Conservation (phyloP, 2,329 filamentous ascomycete genomes). For the Aspergillus unguis region DNA sequence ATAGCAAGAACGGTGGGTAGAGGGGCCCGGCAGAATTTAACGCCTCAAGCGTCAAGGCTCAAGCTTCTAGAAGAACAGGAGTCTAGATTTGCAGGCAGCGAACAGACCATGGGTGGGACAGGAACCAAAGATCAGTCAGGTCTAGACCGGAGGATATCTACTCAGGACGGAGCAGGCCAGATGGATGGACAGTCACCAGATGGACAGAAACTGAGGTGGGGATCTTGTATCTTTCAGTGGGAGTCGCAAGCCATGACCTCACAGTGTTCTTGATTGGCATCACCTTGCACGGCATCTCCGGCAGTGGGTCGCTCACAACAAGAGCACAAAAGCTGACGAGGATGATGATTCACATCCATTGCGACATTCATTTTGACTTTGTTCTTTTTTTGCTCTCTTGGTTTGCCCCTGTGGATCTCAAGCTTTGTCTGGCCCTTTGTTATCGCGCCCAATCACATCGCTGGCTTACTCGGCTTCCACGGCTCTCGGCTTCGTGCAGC, state of each 20-base stretch:
- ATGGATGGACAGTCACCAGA: not conserved
- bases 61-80: not conserved
- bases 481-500: not conserved
- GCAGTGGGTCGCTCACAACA: no score
- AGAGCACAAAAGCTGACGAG: not conserved
- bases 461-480: not conserved
- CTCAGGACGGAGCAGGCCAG: not conserved
- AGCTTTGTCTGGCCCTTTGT: not conserved
- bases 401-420: slow-evolving; percentile 2
- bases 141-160: not conserved
- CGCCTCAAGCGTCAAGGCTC: not conserved
- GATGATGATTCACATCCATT: not conserved
- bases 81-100: not conserved
- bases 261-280: not conserved
- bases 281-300: no score
- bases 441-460: not conserved
- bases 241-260: slow-evolving; percentile 2
- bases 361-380: not conserved
- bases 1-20: not conserved
- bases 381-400: not conserved
- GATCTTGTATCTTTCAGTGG: not conserved
- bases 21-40: not conserved
- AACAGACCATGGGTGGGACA: not conserved
- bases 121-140: not conserved
- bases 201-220: not conserved